Conservation (phyloP, 495 filamentous ascomycete genomes). For the Entonaema liquescens region DNA sequence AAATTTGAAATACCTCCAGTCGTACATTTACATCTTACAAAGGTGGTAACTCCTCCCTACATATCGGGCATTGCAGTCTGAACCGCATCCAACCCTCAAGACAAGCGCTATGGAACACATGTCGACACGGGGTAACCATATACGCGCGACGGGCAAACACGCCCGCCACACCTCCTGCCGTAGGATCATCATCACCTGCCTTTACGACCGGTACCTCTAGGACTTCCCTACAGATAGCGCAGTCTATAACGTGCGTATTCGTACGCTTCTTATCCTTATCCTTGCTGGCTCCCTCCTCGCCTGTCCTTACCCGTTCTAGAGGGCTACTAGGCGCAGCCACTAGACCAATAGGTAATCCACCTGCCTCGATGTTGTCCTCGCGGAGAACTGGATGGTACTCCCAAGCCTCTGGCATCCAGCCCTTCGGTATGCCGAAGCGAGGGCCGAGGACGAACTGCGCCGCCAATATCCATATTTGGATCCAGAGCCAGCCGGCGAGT, state of each 20-base stretch:
- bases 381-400: slow-evolving; percentile 93
- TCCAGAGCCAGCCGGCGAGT: slow-evolving; percentile 86
- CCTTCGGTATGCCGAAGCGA: slow-evolving; percentile 67
- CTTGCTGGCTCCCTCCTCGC: slow-evolving; percentile 31
- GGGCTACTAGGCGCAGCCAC: slow-evolving; percentile 50
- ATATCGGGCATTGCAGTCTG: slow-evolving; percentile 93
- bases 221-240: slow-evolving; percentile 91
- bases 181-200: slow-evolving; percentile 60
- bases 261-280: slow-evolving; percentile 55
- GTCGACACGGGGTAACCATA: slow-evolving; percentile 97
- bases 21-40: slow-evolving; percentile 55
- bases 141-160: slow-evolving; percentile 82
- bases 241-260: slow-evolving; percentile 68
- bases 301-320: slow-evolving; percentile 47
- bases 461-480: slow-evolving; percentile 80
- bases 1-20: not conserved
- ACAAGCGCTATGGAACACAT: slow-evolving; percentile 94
- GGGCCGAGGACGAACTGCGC: slow-evolving; percentile 89
- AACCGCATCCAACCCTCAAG: slow-evolving; percentile 97
- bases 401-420: slow-evolving; percentile 84
- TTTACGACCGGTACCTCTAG: slow-evolving; percentile 86
- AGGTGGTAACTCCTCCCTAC: slow-evolving; percentile 86
- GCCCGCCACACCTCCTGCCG: slow-evolving; percentile 67
- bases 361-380: slow-evolving; percentile 82
- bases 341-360: slow-evolving; percentile 78